These are phyloP conservation scores for Penicillium ucsense DNA, from an alignment of 495 filamentous ascomycete genomes.

Conservation along the genomic window DNA sequence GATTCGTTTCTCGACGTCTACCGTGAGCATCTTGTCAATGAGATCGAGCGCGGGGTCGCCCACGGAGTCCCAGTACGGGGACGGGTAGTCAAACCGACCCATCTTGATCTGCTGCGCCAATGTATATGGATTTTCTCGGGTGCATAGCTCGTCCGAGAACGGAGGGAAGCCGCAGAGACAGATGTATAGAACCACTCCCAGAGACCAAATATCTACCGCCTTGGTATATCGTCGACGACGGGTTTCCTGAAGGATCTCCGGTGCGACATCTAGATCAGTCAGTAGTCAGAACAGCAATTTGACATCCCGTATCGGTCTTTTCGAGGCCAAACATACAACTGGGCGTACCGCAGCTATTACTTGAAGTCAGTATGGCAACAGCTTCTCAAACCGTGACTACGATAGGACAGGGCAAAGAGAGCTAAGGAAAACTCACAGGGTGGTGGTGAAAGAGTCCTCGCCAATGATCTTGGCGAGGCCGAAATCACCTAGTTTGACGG, in stretches of 20 bases:
- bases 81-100: constrained; percentile 87
- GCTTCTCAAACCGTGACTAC: too few relatives aligned
- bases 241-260: constrained; percentile 79
- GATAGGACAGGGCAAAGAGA: too few relatives aligned
- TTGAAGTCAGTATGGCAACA: background rate
- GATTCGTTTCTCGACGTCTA: constrained; percentile 72
- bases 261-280: constrained; percentile 67
- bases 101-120: constrained; percentile 85
- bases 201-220: constrained; percentile 93
- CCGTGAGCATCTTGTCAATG: constrained; percentile 90
- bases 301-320: background rate
- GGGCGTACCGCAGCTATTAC: constrained; percentile 73
- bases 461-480: constrained; percentile 98
- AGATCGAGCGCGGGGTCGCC: constrained; percentile 84
- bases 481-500: constrained; percentile 93
- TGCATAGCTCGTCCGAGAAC: constrained; percentile 87
- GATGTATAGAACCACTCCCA: constrained; percentile 98
- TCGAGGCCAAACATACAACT: constrained; percentile 49
- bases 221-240: constrained; percentile 80
- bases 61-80: constrained; percentile 94
- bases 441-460: constrained; percentile 96
- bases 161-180: constrained; percentile 97
- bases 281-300: constrained; percentile 4
- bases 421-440: constrained; percentile 46
- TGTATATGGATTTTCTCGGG: constrained; percentile 67